phyloP scores from a whole-genome alignment of 2,329 filamentous ascomycete species.

The Leptodontidium sp. region DNA sequence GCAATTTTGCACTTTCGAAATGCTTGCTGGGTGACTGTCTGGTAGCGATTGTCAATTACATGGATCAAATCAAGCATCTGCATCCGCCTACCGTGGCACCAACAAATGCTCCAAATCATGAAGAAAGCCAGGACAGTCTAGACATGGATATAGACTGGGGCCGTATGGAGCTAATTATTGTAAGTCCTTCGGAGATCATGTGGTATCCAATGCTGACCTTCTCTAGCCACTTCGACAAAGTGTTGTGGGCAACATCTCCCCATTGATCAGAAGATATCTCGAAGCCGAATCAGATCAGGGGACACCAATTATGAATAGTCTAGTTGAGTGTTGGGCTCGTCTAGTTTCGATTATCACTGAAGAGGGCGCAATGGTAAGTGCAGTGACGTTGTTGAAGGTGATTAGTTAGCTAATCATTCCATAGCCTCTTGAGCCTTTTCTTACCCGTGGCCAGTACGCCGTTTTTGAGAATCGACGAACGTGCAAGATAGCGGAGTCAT shows the following conservation, averaged over 20 bases:
- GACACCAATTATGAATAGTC: slow-evolving; percentile 17
- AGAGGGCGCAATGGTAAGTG: slow-evolving; percentile 35
- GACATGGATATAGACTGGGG: slow-evolving; percentile 31
- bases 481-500: slow-evolving; percentile 57
- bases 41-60: slow-evolving; percentile 25
- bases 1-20: slow-evolving; percentile 14
- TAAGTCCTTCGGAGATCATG: slow-evolving; percentile 21
- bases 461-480: slow-evolving; percentile 49
- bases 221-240: slow-evolving; percentile 37
- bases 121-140: slow-evolving; percentile 43
- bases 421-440: slow-evolving; percentile 39
- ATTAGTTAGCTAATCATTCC: slow-evolving; percentile 51
- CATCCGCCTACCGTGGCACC: slow-evolving; percentile 21
- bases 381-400: slow-evolving; percentile 37
- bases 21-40: slow-evolving; percentile 14
- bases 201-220: slow-evolving; percentile 25
- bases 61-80: slow-evolving; percentile 34
- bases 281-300: slow-evolving; percentile 22
- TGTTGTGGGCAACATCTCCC: slow-evolving; percentile 30
- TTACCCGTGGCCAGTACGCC: slow-evolving; percentile 38
- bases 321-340: slow-evolving; percentile 35
- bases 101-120: background rate
- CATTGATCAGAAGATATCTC: slow-evolving; percentile 29
- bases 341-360: slow-evolving; percentile 36
- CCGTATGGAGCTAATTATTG: slow-evolving; percentile 37